phyloP scores from a whole-genome alignment of 306 rosid genomes.

The Inga leiocalycina region DNA sequence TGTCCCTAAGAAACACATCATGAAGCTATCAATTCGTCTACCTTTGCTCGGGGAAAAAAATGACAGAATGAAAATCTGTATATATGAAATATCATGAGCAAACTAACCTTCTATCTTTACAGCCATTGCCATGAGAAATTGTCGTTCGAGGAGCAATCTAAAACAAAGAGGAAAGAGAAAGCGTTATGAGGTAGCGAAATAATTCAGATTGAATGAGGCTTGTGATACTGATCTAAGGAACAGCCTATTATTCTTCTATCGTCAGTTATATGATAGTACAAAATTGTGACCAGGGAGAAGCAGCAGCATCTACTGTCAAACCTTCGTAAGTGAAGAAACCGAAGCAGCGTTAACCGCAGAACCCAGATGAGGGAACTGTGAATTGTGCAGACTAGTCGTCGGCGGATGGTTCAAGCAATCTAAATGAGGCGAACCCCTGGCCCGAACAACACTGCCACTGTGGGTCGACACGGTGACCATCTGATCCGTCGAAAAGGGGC shows the following conservation, averaged over 20 bases:
- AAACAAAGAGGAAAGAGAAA: conserved; percentile 15
- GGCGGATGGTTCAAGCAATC: conserved; percentile 46
- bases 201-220: conserved; percentile 3
- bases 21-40: not conserved
- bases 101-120: conserved; percentile 64
- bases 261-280: not conserved
- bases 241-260: not conserved
- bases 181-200: not conserved
- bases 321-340: conserved; percentile 48
- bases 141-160: conserved; percentile 59
- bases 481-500: conserved; percentile 40
- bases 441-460: conserved; percentile 32
- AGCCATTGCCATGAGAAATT: conserved; percentile 57
- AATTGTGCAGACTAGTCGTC: conserved; percentile 42
- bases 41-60: not conserved
- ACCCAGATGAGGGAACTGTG: conserved; percentile 44
- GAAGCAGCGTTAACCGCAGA: conserved; percentile 46
- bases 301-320: not conserved
- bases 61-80: not conserved
- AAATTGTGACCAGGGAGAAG: not conserved
- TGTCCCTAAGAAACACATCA: conserved; percentile 52
- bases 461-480: conserved; percentile 47
- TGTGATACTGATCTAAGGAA: conserved; percentile 1
- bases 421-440: conserved; percentile 41
- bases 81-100: conserved; percentile 1